Base-by-base conservation (phyloP, 371 early-diverging fungal species). In the Haplosporangium sp. region DNA sequence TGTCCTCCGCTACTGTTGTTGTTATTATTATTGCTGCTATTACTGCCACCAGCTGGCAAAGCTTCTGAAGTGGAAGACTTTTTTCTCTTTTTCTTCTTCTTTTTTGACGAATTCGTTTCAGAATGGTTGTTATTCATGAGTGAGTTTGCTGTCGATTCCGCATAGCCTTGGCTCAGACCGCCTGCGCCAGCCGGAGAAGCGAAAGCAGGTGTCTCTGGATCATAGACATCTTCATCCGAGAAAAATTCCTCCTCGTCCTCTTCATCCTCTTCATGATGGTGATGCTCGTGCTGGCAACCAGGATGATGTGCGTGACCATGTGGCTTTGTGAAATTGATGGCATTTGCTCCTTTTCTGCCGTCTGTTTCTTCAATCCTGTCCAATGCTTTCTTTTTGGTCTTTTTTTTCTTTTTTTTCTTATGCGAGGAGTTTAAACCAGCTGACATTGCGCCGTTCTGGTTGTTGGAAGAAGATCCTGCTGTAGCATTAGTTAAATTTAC, bases 41-140 rank as follows among this genome's bases (percentile, higher is more conserved):
- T 69, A 50, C n/a, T 63, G 61, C 62, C 37, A 45, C 13, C 42
- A 7, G 67, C n/a, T 4, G 72, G 58, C 60, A 61, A 27, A 4
- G 65, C 42, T 35, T 61, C 64, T 39, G 48, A 48, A 17, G 61
- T 57, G 37, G 53, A 55, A 17, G 83, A 71, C 74, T 84, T 85
- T 77, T 84, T 87, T 77, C 81, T 87, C 73, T 84, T 85, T 40
- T 83, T 85, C 70, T 85, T 87, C 76, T 86, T 87, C 81, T 84
- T 86, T 67, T 85, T 86, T 17, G 82, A 70, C 10, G 71, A 58
- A 52, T 64, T 73, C 45, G 79, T 71, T 38, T 63, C 74, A 19
- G 67, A 17, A 9, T 53, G 47, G 38, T 11, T 39, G 39, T 58
- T 64, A 27, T 40, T 63, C 20, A 68, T 39, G 42, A 66, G 47